A percentile compares a stretch with the other conserved stretches of the same genome.
Evolutionary conservation across 257 asterid genomes (phyloP).

Genomic region (Plantago elongata): DNA sequence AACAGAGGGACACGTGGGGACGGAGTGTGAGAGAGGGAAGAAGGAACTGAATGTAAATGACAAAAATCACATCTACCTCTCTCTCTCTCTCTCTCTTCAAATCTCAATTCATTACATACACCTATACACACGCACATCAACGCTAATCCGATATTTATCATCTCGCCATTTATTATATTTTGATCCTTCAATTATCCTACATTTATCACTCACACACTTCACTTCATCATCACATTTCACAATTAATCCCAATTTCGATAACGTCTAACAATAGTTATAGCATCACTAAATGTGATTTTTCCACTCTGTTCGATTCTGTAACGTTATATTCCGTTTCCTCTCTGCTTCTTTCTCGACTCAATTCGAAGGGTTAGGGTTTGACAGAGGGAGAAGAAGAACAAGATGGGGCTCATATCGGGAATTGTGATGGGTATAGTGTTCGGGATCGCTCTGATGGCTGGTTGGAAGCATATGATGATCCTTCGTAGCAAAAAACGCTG

Average conservation of each 20-base stretch:
- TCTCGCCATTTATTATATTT: not conserved
- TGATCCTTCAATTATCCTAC: too few relatives aligned
- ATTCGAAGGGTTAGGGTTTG: slow-evolving; percentile 16
- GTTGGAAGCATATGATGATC: slow-evolving; percentile 77
- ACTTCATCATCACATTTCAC: not conserved
- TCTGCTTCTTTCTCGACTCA: not conserved
- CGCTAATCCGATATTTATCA: not conserved
- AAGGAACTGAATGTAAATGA: not conserved
- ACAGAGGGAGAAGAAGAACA: not conserved
- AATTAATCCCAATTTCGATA: not conserved
- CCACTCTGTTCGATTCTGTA: slow-evolving; percentile 12
- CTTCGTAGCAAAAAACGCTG: slow-evolving; percentile 67
- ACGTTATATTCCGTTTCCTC: slow-evolving; percentile 8
- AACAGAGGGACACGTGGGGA: slow-evolving; percentile 1
- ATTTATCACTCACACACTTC: not conserved
- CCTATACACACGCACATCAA: slow-evolving; percentile 3
- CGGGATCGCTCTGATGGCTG: slow-evolving; percentile 89
- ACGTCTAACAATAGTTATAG: slow-evolving; percentile 17
- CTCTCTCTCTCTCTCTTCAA: slow-evolving; percentile 2
- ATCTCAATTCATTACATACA: not conserved
- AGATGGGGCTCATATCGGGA: slow-evolving; percentile 90
- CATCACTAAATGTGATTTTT: not conserved
- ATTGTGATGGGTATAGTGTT: slow-evolving; percentile 71
- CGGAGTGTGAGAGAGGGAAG: slow-evolving; percentile 7
- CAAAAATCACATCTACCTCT: slow-evolving; percentile 12